phyloP scores from a whole-genome alignment of 768 basidiomycete genomes.

The Floccularia luteovirens region DNA sequence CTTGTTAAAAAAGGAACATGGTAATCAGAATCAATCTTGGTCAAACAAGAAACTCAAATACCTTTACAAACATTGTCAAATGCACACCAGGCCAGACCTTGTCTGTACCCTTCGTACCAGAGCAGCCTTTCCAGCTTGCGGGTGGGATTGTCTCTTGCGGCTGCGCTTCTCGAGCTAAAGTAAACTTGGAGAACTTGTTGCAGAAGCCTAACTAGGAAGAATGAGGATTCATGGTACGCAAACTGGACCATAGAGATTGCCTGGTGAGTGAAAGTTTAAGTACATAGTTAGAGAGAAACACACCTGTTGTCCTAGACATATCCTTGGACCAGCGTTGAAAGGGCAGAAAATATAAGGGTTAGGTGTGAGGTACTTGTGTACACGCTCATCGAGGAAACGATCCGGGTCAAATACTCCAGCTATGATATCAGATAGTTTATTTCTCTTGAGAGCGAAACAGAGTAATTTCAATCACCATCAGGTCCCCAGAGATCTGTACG shows the following conservation, averaged over 20 bases:
- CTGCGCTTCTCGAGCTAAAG: conserved; percentile 35
- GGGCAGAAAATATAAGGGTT: conserved; percentile 35
- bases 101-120: conserved; percentile 29
- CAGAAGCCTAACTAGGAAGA: conserved; percentile 44
- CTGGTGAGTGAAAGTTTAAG: background rate
- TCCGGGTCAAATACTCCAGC: conserved; percentile 46
- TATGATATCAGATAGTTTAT: conserved; percentile 7
- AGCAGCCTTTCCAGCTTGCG: conserved; percentile 27
- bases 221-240: conserved; percentile 53
- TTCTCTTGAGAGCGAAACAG: background rate
- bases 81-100: conserved; percentile 25
- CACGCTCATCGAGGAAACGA: conserved; percentile 45
- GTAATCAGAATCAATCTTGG: conserved; percentile 2
- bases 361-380: conserved; percentile 32
- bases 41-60: conserved; percentile 8
- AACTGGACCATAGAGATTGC: conserved; percentile 11
- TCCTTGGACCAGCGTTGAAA: conserved; percentile 30
- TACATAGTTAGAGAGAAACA: background rate
- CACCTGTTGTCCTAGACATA: conserved; percentile 34
- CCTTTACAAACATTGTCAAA: conserved; percentile 9
- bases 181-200: conserved; percentile 38
- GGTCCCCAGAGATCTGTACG: conserved; percentile 46
- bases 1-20: conserved; percentile 8
- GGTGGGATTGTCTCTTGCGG: conserved; percentile 30
- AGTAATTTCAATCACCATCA: conserved; percentile 26